Evolutionary conservation across 176 grass and related monocot species (phyloP), one percentile per base, ranked within the genome.

Genomic region (Leersia perrieri): DNA sequence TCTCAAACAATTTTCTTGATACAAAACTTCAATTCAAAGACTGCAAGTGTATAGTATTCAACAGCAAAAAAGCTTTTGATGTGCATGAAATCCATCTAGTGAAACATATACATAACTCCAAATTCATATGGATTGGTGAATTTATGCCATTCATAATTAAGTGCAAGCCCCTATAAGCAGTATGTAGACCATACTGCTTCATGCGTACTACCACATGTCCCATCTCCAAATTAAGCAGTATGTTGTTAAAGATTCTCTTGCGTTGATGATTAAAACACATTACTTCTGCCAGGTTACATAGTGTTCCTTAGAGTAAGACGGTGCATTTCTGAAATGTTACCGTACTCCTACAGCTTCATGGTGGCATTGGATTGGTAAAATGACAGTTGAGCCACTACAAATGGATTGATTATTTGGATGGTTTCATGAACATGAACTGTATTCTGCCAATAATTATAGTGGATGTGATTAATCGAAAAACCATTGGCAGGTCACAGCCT

Each of bases 231-330:
- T 8, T 63, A 30, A 77, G 18, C 23, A 0, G 51, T 61, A 39
- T 64, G 23, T 34, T 80, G 40, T 32, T 80, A 75, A 40, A 63
- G 69, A 89, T 74, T 13, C 2, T 64, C 22, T 29, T n/a, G n/a
- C n/a, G n/a, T n/a, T n/a, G n/a, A n/a, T n/a, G n/a, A 39, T 22
- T 62, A 29, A 33, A n/a, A n/a, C n/a, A n/a, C n/a, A 25, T 32
- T 13, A 63, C 29, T 10, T 27, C 20, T 41, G 5, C 8, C 45
- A 2, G 44, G 55, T 32, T 53, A 18, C 3, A 13, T n/a, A 18
- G 8, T 26, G 20, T 40, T 70, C 7, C n/a, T 82, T 41, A 28
- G 63, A 55, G 35, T 40, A 16, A 33, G 68, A 40, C 9, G 39
- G 26, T 9, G 26, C 7, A n/a, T n/a, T n/a, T n/a, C n/a, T n/a